These are phyloP conservation scores for Coemansia biformis DNA, from an alignment of 192 early-diverging fungal genomes.

Conservation along the genomic window DNA sequence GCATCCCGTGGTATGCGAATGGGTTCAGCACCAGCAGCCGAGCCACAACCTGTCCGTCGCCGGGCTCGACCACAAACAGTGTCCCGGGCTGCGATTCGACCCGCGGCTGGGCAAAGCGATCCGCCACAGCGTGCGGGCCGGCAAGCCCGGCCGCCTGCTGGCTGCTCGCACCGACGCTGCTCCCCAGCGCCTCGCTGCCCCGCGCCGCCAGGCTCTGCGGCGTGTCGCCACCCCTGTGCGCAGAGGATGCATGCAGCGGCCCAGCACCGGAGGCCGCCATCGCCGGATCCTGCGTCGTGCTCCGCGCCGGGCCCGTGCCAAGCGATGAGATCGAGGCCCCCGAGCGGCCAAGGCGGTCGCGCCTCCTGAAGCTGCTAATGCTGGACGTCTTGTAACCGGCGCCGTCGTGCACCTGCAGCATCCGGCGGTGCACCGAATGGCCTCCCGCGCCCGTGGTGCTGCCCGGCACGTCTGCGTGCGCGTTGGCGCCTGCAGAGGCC, in stretches of 20 bases:
- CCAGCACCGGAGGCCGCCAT: too few relatives aligned
- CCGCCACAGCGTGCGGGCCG: not conserved
- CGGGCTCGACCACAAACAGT: constrained; percentile 36
- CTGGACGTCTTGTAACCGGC: constrained; percentile 1
- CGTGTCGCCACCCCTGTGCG: too few relatives aligned
- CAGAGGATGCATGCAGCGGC: too few relatives aligned
- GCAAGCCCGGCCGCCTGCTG: too few relatives aligned
- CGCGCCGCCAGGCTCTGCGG: too few relatives aligned
- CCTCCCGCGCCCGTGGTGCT: too few relatives aligned
- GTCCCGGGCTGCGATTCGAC: constrained; percentile 39
- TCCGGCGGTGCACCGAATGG: constrained; percentile 12
- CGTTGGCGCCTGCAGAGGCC: too few relatives aligned
- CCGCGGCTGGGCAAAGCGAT: constrained; percentile 23
- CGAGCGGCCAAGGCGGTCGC: constrained; percentile 16
- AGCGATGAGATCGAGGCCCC: constrained; percentile 21
- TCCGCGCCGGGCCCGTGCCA: not conserved
- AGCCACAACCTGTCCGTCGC: constrained; percentile 19
- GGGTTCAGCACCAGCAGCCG: constrained; percentile 47
- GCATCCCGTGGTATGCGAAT: constrained; percentile 35
- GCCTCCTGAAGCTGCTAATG: constrained; percentile 7
- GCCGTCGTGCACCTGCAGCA: constrained; percentile 23
- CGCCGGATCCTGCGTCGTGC: constrained; percentile 5
- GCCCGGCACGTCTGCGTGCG: too few relatives aligned
- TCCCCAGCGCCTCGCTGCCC: too few relatives aligned
- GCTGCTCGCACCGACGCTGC: too few relatives aligned